Conservation (phyloP, 2,329 filamentous ascomycete species). For the Xylariaceae sp. region DNA sequence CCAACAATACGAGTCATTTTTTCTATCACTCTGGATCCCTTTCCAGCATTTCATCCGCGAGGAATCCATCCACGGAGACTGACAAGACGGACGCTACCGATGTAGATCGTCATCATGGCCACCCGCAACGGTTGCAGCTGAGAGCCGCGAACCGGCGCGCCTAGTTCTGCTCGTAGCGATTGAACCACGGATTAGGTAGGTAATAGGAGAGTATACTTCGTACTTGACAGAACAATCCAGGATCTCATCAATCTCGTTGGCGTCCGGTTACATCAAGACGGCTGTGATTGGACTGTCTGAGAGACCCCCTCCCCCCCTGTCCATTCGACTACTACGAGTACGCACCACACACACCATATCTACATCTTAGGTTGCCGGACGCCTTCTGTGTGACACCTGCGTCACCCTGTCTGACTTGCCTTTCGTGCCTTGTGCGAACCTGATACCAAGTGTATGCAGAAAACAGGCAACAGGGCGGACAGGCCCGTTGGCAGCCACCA, state of each 20-base stretch:
- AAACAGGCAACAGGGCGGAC: neutral
- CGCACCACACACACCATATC: neutral
- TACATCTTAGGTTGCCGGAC: neutral
- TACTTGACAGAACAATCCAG: neutral
- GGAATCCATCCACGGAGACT: neutral
- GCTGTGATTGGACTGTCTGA: neutral
- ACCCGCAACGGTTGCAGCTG: conserved; percentile 1
- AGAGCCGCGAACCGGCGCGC: neutral
- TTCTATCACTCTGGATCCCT: neutral
- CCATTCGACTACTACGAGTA: neutral
- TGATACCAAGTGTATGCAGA: neutral
- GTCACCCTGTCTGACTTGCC: neutral
- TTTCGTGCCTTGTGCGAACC: neutral
- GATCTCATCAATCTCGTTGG: neutral
- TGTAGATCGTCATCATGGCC: neutral
- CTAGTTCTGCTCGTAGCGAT: neutral
- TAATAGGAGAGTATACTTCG: too few relatives aligned
- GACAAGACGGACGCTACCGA: neutral
- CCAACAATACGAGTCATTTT: neutral
- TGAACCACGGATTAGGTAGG: neutral
- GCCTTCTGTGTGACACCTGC: neutral
- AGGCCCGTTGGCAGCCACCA: neutral
- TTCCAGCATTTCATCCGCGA: neutral
- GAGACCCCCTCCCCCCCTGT: neutral
- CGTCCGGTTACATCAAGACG: neutral